Conservation (phyloP, 805 yeast species). For the Ogataea haglerorum region DNA sequence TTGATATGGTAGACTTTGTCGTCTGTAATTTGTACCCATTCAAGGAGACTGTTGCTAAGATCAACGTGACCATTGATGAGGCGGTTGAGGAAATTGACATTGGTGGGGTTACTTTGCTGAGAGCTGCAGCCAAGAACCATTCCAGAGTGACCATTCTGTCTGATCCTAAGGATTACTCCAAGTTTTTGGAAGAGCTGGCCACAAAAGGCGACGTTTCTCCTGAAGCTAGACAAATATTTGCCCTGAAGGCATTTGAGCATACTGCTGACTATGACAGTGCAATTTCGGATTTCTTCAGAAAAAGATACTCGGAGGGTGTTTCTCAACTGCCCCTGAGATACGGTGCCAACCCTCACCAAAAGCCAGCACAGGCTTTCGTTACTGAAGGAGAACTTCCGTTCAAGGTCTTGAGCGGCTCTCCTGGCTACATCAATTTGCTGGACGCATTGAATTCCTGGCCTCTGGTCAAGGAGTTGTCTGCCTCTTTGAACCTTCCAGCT, state of each 20-base stretch:
- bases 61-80: conserved; percentile 92
- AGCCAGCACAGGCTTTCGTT: conserved; percentile 97
- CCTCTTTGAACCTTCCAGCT: conserved; percentile 92
- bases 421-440: conserved; percentile 94
- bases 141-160: conserved; percentile 92
- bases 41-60: conserved; percentile 94
- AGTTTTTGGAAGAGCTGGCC: conserved; percentile 76
- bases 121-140: conserved; percentile 99
- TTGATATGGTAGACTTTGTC: conserved; percentile 93
- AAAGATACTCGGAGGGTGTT: conserved; percentile 85
- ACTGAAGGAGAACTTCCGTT: conserved; percentile 86
- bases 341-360: conserved; percentile 99
- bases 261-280: conserved; percentile 97
- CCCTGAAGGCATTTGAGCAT: conserved; percentile 96
- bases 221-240: conserved; percentile 75
- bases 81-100: conserved; percentile 98
- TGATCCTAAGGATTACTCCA: conserved; percentile 91
- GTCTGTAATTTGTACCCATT: conserved; percentile 98
- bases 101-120: conserved; percentile 94
- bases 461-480: conserved; percentile 91
- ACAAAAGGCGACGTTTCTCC: conserved; percentile 61
- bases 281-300: conserved; percentile 95
- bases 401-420: conserved; percentile 90
- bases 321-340: conserved; percentile 93
- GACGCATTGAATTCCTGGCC: conserved; percentile 99